Base-by-base conservation (phyloP, 169 alveolate genomes). In the Babesia bovis region DNA sequence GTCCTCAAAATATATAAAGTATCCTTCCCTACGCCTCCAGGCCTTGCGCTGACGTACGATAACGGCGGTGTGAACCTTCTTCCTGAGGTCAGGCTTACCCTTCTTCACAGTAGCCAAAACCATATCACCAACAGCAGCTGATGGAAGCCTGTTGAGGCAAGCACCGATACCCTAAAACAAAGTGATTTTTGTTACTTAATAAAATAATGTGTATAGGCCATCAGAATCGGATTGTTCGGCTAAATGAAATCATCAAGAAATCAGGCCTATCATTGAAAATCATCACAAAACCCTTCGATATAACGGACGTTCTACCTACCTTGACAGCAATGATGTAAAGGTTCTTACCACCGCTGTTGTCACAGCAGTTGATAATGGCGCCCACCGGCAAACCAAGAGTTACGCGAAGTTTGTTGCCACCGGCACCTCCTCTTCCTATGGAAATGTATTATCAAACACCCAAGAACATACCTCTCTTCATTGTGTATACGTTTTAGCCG, bases 41-140 rank as follows among this genome's bases (percentile, higher is more conserved):
- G 99, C 98, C 85, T 95, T 96, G 79, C 99, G 95, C 91, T 98
- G 98, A 60, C 99, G 97, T 42, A 97, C 97, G 83, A 98, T 94
- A 75, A 98, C 98, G 26, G 99, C 99, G 67, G 95, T 94, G 89
- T 94, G 93, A 56, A 98, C 98, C 91, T 98, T 98, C 97, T 98
- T 98, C 83, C 98, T 94, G 66, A 97, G 95, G 82, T 97, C 99
- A 68, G 99, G 99, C 90, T 95, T 95, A 30, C 99, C 99, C 91
- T 98, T 97, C 91, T 97, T 98, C 84, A 96, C 99, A 19, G 99
- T 91, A 47, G 97, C 96, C 57, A 98, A 84, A 61, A 98, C 98
- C 98, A 96, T 91, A 85, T 98, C 99, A n/a, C 99, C 99, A 30
- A 97, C 95, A n/a, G 99, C 95, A 71, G 99, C 99, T 50, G 97